Evolutionary conservation across 345 rosid species (phyloP).

Genomic region (Eucalyptus erythrocorys): DNA sequence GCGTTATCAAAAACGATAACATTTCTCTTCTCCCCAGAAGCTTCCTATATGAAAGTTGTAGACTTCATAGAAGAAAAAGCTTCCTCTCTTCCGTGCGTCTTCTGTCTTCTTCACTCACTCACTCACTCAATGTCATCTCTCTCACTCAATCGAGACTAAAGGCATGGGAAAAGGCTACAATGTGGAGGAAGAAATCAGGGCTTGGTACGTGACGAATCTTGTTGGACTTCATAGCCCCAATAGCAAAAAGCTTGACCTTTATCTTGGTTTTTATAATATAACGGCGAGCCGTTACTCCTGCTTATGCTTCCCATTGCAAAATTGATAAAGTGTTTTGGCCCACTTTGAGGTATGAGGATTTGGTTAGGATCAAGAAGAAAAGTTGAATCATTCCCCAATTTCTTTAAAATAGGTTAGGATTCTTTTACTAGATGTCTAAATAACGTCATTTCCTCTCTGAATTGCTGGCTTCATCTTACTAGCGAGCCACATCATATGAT

Average conservation of each 20-base stretch:
- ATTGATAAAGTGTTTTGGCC: not conserved
- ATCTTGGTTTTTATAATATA: not conserved
- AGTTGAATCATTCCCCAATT: no score
- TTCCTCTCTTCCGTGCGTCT: not conserved
- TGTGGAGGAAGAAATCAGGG: not conserved
- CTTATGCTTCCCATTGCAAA: not conserved
- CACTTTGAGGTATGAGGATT: not conserved
- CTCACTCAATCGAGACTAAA: not conserved
- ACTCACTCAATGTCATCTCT: not conserved
- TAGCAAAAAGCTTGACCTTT: no score
- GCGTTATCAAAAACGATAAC: not conserved
- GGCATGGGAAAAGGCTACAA: not conserved
- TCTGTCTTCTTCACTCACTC: not conserved
- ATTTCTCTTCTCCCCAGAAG: not conserved
- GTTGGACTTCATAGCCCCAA: not conserved
- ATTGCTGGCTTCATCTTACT: no score
- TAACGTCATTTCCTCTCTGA: no score
- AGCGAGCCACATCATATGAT: no score
- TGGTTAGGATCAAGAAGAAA: not conserved
- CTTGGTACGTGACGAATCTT: not conserved
- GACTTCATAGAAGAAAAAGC: not conserved
- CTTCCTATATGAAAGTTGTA: not conserved
- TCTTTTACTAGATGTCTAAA: no score
- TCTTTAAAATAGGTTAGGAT: not conserved
- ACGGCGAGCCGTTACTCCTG: no score